A percentile compares a stretch with the other conserved stretches of the same genome.
Evolutionary conservation across 345 rosid genomes (phyloP).

Genomic region (Linum usitatissimum): DNA sequence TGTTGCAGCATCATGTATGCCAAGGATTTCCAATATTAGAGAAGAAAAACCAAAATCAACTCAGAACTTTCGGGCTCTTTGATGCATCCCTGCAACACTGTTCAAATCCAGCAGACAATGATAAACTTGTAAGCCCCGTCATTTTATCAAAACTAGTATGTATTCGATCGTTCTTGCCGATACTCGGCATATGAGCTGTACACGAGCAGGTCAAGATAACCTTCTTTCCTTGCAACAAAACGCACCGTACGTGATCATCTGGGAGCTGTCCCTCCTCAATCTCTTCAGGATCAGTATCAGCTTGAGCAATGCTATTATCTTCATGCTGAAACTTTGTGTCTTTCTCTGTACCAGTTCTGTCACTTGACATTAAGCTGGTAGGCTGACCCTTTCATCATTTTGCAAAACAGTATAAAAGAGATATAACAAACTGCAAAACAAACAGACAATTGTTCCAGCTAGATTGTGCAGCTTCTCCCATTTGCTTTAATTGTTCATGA

Average conservation of each 20-base stretch:
- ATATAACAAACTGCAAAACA: conserved; percentile 66
- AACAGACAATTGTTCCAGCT: no score
- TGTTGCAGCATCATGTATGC: no score
- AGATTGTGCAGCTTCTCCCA: no score
- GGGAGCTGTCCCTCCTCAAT: conserved; percentile 98
- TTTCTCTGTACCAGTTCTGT: conserved; percentile 72
- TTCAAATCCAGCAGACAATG: background rate
- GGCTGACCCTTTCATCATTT: conserved; percentile 83
- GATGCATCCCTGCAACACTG: background rate
- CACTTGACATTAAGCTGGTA: conserved; percentile 94
- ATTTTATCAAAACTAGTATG: no score
- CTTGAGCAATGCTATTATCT: conserved; percentile 26
- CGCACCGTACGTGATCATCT: conserved; percentile 60
- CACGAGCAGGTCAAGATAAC: conserved; percentile 92
- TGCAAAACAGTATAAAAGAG: conserved; percentile 80
- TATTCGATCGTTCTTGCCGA: background rate
- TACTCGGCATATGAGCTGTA: conserved; percentile 91
- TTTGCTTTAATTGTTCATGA: conserved; percentile 83
- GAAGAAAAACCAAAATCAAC: no score
- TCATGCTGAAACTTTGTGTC: conserved; percentile 26
- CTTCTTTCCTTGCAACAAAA: conserved; percentile 42
- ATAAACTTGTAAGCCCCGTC: no score
- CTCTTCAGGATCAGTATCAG: conserved; percentile 39
- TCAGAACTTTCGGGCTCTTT: no score
- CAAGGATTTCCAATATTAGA: no score